These are phyloP conservation scores for Yarrowia bubula DNA, from an alignment of 805 yeast genomes.

Conservation along the genomic window DNA sequence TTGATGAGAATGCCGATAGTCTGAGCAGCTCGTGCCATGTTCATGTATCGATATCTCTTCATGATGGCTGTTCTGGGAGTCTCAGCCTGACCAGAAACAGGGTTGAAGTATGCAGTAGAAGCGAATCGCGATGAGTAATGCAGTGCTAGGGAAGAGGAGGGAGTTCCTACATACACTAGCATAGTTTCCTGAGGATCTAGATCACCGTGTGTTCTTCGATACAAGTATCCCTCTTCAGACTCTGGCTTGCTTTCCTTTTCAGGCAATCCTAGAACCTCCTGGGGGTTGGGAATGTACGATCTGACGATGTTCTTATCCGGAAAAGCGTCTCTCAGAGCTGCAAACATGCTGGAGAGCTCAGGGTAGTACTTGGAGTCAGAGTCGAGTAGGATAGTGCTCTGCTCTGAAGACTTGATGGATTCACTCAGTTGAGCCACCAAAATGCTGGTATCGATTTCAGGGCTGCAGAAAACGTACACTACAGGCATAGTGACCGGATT, in stretches of 20 bases:
- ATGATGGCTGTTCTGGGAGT: conserved; percentile 70
- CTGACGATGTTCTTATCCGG: conserved; percentile 8
- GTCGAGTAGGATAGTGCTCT: conserved; percentile 53
- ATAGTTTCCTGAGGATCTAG: conserved; percentile 10
- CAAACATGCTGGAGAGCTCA: conserved; percentile 44
- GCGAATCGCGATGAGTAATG: conserved; percentile 70
- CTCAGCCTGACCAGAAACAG: conserved; percentile 36
- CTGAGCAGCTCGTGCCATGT: conserved; percentile 83
- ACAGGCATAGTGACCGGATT: conserved; percentile 76
- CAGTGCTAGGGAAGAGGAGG: conserved; percentile 76
- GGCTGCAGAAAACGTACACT: conserved; percentile 68
- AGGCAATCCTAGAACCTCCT: background rate
- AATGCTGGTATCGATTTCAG: conserved; percentile 44
- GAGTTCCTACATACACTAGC: conserved; percentile 37
- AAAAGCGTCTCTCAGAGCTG: background rate
- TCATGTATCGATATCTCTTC: conserved; percentile 84
- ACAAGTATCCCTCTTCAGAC: background rate
- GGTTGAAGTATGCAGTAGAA: conserved; percentile 52
- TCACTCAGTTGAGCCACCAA: conserved; percentile 45
- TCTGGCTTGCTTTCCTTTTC: background rate
- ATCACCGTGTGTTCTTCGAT: background rate
- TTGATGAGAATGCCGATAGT: conserved; percentile 90
- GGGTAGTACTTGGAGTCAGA: conserved; percentile 68
- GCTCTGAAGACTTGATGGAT: conserved; percentile 45
- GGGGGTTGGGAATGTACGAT: conserved; percentile 14